These are phyloP conservation scores for Lasiodiplodia citricola DNA, from an alignment of 2,329 filamentous ascomycete genomes.

Conservation along the genomic window DNA sequence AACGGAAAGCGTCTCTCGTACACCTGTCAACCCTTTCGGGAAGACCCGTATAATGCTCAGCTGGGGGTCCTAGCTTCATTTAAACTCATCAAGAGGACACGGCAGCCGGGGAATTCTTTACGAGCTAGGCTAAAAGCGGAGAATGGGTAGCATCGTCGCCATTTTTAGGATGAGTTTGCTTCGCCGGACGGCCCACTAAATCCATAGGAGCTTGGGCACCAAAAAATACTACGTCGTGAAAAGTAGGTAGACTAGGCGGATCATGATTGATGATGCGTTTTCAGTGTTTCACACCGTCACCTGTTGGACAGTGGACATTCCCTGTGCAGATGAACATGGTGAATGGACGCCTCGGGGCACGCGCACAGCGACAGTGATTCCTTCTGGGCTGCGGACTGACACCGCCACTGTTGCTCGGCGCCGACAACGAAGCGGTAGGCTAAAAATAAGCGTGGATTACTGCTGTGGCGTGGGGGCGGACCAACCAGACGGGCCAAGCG, in stretches of 20 bases:
- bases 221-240: no score
- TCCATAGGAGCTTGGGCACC: no score
- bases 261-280: not conserved
- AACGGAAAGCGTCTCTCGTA: not conserved
- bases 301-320: no score
- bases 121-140: not conserved
- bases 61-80: not conserved
- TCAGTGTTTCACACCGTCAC: not conserved
- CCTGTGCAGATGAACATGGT: no score
- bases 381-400: not conserved
- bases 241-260: not conserved
- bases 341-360: not conserved
- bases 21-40: not conserved
- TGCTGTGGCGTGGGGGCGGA: slow-evolving; percentile 2
- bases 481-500: not conserved
- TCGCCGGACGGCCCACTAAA: no score
- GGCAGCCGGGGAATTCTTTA: not conserved
- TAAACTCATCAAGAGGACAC: not conserved
- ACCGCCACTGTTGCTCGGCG: slow-evolving; percentile 1
- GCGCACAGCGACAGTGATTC: not conserved
- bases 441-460: slow-evolving; percentile 21
- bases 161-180: no score
- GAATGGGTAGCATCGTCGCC: no score
- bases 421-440: not conserved
- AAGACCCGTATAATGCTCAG: not conserved